A percentile compares a stretch with the other conserved stretches of the same genome.
Conservation (phyloP, 2,329 filamentous ascomycete species). For the Pestalotiopsis sp. region DNA sequence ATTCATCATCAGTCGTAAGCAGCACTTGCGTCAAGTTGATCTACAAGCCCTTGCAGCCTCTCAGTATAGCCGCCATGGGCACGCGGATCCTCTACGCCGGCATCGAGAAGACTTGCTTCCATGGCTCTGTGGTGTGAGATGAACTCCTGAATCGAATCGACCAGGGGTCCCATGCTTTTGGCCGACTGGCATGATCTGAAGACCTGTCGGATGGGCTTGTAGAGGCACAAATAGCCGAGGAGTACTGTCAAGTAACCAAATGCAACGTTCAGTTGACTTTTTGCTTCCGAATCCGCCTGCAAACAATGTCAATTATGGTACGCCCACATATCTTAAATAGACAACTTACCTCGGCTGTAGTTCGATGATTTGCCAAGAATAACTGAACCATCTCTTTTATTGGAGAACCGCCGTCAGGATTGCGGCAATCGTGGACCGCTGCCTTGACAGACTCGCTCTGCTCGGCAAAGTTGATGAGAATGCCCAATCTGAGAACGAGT, state of each 20-base stretch:
- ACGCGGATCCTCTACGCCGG: slow-evolving; percentile 32
- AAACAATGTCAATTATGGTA: slow-evolving; percentile 14
- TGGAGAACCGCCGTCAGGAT: slow-evolving; percentile 37
- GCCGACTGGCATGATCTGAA: slow-evolving; percentile 43
- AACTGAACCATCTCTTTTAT: slow-evolving; percentile 61
- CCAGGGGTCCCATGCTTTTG: slow-evolving; percentile 44
- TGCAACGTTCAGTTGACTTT: slow-evolving; percentile 77
- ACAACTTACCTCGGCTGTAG: slow-evolving; percentile 64
- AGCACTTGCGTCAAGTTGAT: slow-evolving; percentile 34
- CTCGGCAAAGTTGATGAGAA: slow-evolving; percentile 86
- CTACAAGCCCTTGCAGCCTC: slow-evolving; percentile 39
- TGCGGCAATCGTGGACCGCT: slow-evolving; percentile 40
- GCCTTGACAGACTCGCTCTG: slow-evolving; percentile 65
- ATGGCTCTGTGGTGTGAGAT: slow-evolving; percentile 51
- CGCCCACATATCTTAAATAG: not conserved
- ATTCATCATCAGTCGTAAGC: slow-evolving; percentile 22
- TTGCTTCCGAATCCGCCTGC: slow-evolving; percentile 70
- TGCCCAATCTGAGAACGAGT: slow-evolving; percentile 75
- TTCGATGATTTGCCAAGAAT: slow-evolving; percentile 68
- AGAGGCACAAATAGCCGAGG: slow-evolving; percentile 76
- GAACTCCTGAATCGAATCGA: slow-evolving; percentile 56
- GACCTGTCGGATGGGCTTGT: slow-evolving; percentile 41
- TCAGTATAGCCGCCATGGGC: slow-evolving; percentile 34
- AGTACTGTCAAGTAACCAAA: slow-evolving; percentile 85
- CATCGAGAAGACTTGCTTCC: slow-evolving; percentile 36